phyloP scores from a whole-genome alignment of 805 yeast genomes.

The Ogataea paraovalis region DNA sequence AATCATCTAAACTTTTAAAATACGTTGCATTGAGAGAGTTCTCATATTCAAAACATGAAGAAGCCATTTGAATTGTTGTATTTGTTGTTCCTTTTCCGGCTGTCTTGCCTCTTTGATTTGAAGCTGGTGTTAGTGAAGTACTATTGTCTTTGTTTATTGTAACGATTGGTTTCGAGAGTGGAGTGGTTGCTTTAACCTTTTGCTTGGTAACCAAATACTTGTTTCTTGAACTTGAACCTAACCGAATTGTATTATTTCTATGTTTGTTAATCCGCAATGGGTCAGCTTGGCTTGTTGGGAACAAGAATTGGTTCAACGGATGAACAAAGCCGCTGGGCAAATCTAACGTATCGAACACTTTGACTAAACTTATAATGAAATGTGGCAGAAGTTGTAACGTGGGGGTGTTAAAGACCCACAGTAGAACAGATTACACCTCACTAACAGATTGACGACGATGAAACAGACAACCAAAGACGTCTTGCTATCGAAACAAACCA shows the following conservation, averaged over 20 bases:
- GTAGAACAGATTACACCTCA: no score
- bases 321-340: conserved; percentile 7
- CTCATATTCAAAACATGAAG: neutral
- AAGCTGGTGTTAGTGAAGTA: neutral
- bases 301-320: conserved; percentile 6
- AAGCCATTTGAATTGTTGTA: neutral
- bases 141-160: neutral
- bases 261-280: neutral
- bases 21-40: conserved; percentile 10
- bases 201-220: neutral
- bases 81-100: conserved; percentile 1
- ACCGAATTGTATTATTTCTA: neutral
- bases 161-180: neutral
- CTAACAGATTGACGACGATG: no score
- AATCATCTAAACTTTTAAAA: conserved; percentile 20
- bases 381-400: no score
- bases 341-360: conserved; percentile 14
- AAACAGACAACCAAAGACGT: no score
- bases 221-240: neutral
- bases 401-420: no score
- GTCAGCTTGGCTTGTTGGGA: neutral
- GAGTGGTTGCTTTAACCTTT: neutral
- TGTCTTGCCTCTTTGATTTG: neutral
- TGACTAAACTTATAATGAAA: conserved; percentile 2
- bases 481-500: no score